Evolutionary conservation across 2,329 filamentous ascomycete species (phyloP).

Genomic region (Venturia oleaginea): DNA sequence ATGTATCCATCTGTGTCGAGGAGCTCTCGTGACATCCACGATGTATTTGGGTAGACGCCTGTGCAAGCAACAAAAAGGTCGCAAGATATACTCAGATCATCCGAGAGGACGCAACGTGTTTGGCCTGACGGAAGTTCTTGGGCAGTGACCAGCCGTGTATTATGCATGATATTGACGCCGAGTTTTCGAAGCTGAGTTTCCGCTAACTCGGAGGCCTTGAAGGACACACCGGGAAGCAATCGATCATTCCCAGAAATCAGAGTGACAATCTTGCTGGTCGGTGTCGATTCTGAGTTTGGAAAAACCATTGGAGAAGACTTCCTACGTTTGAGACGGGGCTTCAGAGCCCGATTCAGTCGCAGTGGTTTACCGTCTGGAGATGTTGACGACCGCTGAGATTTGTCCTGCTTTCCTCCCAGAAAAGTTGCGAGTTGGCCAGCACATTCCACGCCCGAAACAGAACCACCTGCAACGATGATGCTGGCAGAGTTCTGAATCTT

Average conservation of each 20-base stretch:
- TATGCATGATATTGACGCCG: constrained; percentile 22
- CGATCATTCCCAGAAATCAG: constrained; percentile 24
- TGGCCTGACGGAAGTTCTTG: constrained; percentile 16
- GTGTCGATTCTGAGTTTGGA: not conserved
- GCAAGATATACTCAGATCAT: constrained; percentile 23
- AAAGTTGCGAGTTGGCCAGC: constrained; percentile 29
- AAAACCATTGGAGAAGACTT: not conserved
- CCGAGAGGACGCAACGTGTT: constrained; percentile 18
- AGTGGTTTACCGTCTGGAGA: not conserved
- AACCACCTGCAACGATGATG: constrained; percentile 30
- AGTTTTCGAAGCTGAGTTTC: constrained; percentile 23
- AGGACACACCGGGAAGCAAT: constrained; percentile 24
- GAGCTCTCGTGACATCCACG: constrained; percentile 40
- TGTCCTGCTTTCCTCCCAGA: constrained; percentile 15
- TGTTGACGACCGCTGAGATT: not conserved
- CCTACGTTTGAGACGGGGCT: not conserved
- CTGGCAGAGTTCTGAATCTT: constrained; percentile 22
- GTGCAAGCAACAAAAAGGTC: constrained; percentile 35
- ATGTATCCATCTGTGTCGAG: constrained; percentile 41
- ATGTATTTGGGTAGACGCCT: constrained; percentile 44
- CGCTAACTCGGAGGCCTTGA: constrained; percentile 22
- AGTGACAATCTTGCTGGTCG: constrained; percentile 21
- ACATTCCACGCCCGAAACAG: constrained; percentile 28
- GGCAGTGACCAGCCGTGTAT: constrained; percentile 15
- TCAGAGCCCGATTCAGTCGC: not conserved